Percentiles rank a stretch among this genome's conserved stretches.
Evolutionary conservation across 2,329 filamentous ascomycete species (phyloP).

Genomic region (Ceratocystis alfenasii): DNA sequence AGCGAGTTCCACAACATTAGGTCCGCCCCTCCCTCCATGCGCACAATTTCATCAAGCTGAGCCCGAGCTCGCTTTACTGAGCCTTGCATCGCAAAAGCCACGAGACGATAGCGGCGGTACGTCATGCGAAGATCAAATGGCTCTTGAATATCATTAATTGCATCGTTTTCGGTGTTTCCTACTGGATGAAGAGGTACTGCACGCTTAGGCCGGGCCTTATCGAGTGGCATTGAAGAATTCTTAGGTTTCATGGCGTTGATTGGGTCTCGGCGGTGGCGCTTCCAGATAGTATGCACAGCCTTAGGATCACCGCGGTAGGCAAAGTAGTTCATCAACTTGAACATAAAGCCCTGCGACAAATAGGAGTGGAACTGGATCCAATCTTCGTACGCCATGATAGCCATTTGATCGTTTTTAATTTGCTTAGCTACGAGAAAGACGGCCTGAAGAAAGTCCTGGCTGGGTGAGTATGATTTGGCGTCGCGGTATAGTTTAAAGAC

Average conservation of each 20-base stretch:
- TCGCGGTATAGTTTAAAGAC: constrained; percentile 10
- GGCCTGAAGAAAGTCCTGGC: background rate
- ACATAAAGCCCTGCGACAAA: constrained; percentile 5
- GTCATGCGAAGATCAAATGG: constrained; percentile 10
- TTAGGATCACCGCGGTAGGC: constrained; percentile 17
- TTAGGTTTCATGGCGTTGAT: background rate
- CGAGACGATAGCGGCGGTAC: constrained; percentile 16
- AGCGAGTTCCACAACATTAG: constrained; percentile 62
- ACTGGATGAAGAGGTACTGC: background rate
- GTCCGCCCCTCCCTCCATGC: constrained; percentile 35
- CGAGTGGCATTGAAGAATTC: background rate
- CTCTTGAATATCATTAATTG: background rate
- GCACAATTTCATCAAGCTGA: constrained; percentile 18
- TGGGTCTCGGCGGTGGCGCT: constrained; percentile 10
- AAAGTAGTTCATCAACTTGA: constrained; percentile 15
- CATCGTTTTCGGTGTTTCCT: constrained; percentile 12
- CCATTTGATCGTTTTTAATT: background rate
- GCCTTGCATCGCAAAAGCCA: constrained; percentile 17
- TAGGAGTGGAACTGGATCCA: constrained; percentile 10
- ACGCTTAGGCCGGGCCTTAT: background rate
- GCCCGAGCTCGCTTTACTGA: constrained; percentile 16
- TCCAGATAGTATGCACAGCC: constrained; percentile 17
- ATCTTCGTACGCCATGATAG: constrained; percentile 12
- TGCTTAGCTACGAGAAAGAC: constrained; percentile 6
- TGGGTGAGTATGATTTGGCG: constrained; percentile 8